Base-by-base conservation (phyloP, 1,139 yeast species). In the Pichia sp. region DNA sequence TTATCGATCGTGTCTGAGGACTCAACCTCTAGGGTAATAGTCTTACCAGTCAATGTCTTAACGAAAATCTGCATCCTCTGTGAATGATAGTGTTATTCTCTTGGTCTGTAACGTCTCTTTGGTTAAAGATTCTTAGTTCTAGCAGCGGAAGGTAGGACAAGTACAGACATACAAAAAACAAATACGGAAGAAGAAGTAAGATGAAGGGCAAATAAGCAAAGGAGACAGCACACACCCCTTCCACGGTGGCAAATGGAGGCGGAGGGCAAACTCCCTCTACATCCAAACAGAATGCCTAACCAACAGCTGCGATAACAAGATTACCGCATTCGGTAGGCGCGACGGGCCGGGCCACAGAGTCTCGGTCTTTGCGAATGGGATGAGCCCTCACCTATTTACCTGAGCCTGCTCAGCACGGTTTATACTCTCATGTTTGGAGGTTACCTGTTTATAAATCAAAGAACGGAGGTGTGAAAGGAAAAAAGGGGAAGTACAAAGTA, bases 51-150 rank as follows among this genome's bases (percentile, higher is more conserved):
- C 30, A 43, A 43, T 17, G 46, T 43, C 31, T 43, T 43, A 16
- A 43, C 46, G 16, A 46, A 46, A 30, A 46, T 46, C 31, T 46
- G 48, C 48, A 46, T 46, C 41, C 14, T 38, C 29, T 27, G 29
- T 27, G 29, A 27, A 27, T 14, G 16, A 4, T 4, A 38, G 17
- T 12, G 41, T 38, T 38, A 2, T 38, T n/a, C 17, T 38, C 16
- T 38, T n/a, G 14, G 17, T 38, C 6, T 14, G 16, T 38, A 38
- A 17, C 7, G 16, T 1, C 17, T 38, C 17, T 38, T 7, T 38
- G 7, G 17, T 17, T 14, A 17, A n/a, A n/a, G 14, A n/a, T 14
- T 7, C 29, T 27, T 27, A 27, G 29, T 3, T 20, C 24, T 3
- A 20, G 24, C 24, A 20, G 24, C 24, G 24, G 24, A 20, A 20